Conservation (phyloP, 768 basidiomycete species). For the Termitomyces sp. region DNA sequence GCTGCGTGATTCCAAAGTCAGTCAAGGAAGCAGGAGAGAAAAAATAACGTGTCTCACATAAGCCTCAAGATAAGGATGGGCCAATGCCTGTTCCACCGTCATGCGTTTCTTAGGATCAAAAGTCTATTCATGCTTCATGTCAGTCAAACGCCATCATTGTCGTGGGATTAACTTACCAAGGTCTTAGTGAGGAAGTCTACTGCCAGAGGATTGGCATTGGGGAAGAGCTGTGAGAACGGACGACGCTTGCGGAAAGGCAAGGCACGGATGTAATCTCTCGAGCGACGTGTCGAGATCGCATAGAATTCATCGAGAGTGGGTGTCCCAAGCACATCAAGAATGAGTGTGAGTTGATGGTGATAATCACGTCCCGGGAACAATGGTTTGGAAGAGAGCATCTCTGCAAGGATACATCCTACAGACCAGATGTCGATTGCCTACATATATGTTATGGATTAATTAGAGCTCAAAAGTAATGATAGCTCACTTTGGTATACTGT, state of each 20-base stretch:
- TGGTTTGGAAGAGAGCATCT: slow-evolving; percentile 96
- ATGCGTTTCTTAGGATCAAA: slow-evolving; percentile 98
- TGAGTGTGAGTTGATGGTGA: slow-evolving; percentile 93
- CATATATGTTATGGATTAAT: slow-evolving; percentile 2
- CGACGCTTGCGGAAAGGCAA: slow-evolving; percentile 88
- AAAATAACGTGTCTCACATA: slow-evolving; percentile 50
- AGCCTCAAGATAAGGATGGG: slow-evolving; percentile 93
- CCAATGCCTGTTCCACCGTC: slow-evolving; percentile 89
- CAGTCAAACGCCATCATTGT: background rate
- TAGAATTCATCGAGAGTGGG: slow-evolving; percentile 98
- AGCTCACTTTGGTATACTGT: slow-evolving; percentile 82
- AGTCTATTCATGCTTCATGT: slow-evolving; percentile 44
- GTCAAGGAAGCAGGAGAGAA: background rate
- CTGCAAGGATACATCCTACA: slow-evolving; percentile 84
- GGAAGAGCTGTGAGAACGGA: slow-evolving; percentile 82
- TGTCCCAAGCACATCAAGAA: slow-evolving; percentile 95
- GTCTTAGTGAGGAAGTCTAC: slow-evolving; percentile 73
- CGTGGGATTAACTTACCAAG: slow-evolving; percentile 41
- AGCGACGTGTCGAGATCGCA: slow-evolving; percentile 87
- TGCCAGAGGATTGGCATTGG: slow-evolving; percentile 79
- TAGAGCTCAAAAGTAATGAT: slow-evolving; percentile 4
- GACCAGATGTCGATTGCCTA: slow-evolving; percentile 89
- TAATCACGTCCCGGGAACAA: slow-evolving; percentile 96
- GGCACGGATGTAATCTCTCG: slow-evolving; percentile 92
- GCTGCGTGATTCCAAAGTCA: slow-evolving; percentile 34